A percentile compares a stretch with the other conserved stretches of the same genome.
Conservation (phyloP, 1,284 basidiomycete genomes). For the Heterobasidion irregulare region DNA sequence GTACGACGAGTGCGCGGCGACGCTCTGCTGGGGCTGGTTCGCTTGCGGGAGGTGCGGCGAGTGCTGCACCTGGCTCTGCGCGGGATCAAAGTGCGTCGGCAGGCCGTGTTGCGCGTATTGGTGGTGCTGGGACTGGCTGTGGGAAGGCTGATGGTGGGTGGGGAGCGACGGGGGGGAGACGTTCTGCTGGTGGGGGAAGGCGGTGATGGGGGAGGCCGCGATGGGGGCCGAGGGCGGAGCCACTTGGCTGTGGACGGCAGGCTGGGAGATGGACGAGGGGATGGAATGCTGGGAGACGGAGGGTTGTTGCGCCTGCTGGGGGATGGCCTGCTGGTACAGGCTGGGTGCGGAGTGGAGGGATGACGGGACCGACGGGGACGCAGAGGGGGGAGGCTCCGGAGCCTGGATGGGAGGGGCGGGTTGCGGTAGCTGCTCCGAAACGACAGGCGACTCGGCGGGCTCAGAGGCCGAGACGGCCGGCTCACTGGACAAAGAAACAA, state of each 20-base stretch:
- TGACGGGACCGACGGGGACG: slow-evolving; percentile 24
- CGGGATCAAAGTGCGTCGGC: slow-evolving; percentile 51
- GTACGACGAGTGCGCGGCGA: slow-evolving; percentile 34
- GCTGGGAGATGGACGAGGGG: slow-evolving; percentile 29
- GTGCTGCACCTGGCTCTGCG: slow-evolving; percentile 33
- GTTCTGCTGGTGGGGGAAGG: slow-evolving; percentile 27
- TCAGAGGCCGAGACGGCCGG: slow-evolving; percentile 15
- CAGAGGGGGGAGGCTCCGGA: slow-evolving; percentile 17
- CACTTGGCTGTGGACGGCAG: slow-evolving; percentile 21
- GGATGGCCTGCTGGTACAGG: slow-evolving; percentile 39
- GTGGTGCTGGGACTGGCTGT: slow-evolving; percentile 28
- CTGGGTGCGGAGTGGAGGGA: slow-evolving; percentile 17
- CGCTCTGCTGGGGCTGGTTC: slow-evolving; percentile 34
- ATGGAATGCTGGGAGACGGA: slow-evolving; percentile 29
- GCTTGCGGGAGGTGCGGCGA: slow-evolving; percentile 23
- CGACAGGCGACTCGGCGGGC: slow-evolving; percentile 19
- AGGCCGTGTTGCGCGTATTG: slow-evolving; percentile 58
- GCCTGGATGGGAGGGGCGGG: slow-evolving; percentile 10
- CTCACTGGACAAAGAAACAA: slow-evolving; percentile 9
- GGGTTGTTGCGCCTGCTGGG: slow-evolving; percentile 19
- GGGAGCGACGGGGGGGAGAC: slow-evolving; percentile 14
- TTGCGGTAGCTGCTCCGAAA: slow-evolving; percentile 22
- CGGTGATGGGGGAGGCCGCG: slow-evolving; percentile 26
- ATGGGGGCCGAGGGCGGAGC: slow-evolving; percentile 17
- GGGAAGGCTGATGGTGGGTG: slow-evolving; percentile 12